Percentiles rank a stretch among this genome's conserved stretches.
These are phyloP conservation scores for Ceriops zippeliana DNA, from an alignment of 345 rosid genomes.

Conservation along the genomic window DNA sequence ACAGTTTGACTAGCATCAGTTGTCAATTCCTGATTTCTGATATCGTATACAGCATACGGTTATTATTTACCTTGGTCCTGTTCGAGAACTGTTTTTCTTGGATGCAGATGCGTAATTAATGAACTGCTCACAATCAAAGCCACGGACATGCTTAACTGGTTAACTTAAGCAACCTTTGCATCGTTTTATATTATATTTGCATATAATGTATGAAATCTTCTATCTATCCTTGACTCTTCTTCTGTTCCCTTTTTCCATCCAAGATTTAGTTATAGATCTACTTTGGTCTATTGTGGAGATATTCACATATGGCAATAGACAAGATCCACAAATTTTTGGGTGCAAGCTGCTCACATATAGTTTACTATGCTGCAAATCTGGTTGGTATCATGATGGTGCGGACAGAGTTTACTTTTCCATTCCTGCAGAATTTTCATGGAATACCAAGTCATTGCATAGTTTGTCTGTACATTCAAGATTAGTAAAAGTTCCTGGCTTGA, in stretches of 20 bases:
- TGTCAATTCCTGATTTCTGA: not conserved
- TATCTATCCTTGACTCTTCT: slow-evolving; percentile 6
- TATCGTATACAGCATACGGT: not conserved
- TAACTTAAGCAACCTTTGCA: slow-evolving; percentile 17
- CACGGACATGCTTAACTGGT: slow-evolving; percentile 44
- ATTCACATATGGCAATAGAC: slow-evolving; percentile 59
- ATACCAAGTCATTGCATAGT: slow-evolving; percentile 59
- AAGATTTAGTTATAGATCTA: slow-evolving; percentile 50
- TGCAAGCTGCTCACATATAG: slow-evolving; percentile 16
- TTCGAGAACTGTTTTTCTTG: slow-evolving; percentile 2
- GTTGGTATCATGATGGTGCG: not conserved
- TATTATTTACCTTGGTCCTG: not conserved
- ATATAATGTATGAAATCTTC: not conserved
- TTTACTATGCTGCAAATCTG: not conserved
- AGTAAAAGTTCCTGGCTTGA: slow-evolving; percentile 46
- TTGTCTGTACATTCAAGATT: slow-evolving; percentile 48
- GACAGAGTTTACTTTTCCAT: not conserved
- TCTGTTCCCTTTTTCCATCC: slow-evolving; percentile 9
- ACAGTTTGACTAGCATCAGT: too few species aligned
- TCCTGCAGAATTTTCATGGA: slow-evolving; percentile 59
- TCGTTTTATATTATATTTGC: not conserved
- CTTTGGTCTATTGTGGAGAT: slow-evolving; percentile 62
- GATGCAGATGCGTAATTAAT: slow-evolving; percentile 36
- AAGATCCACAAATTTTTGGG: slow-evolving; percentile 58
- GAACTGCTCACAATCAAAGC: slow-evolving; percentile 48